Base-by-base conservation (phyloP, 805 yeast genomes). In the Metschnikowia sp. region DNA sequence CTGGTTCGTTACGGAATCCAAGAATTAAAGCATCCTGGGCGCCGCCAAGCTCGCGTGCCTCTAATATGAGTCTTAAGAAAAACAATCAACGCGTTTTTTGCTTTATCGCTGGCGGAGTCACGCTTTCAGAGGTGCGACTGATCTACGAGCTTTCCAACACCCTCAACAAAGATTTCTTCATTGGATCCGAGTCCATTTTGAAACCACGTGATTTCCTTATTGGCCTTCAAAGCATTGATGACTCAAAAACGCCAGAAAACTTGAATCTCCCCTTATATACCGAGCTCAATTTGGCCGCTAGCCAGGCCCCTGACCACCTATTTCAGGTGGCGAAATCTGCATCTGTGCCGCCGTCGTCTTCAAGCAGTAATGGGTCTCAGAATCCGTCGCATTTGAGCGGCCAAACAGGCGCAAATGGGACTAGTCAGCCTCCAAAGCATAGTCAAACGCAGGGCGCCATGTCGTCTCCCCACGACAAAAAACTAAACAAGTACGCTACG, bases 101-200 rank as follows among this genome's bases (percentile, higher is more conserved):
- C 47, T 94, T 82, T 60, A 78, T 89, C 28, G 85, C 96, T 2
- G 99, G 99, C 19, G 99, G 98, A 8, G 66, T 87, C 18, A 88
- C 98, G 0, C 80, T 84, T 54, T 78, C 91, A 2, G 99, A 94
- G 64, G 69, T 86, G 29, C 78, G 92, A 52, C 77, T 88, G 10
- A 82, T 84, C 4, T 84, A 87, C 56, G 92, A 88, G 52, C 73
- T 89, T 40, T 78, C 88, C 8, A 65, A 70, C 13, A 64, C 75
- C 39, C 73, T 80, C 48, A 80, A 85, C 58, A 84, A 81, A 60
- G 96, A 89, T 51, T 77, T 94, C 13, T 80, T 84, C 50, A 68
- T 49, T 31, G 55, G 56, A 26, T 53, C 57, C 6, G 58, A 55
- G 37, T 49, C 51, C 30, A 44, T 52, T 29, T 67, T 88, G 50